Evolutionary conservation across 495 filamentous ascomycete genomes (phyloP).

Genomic region (Aspergillus olivimuriae): DNA sequence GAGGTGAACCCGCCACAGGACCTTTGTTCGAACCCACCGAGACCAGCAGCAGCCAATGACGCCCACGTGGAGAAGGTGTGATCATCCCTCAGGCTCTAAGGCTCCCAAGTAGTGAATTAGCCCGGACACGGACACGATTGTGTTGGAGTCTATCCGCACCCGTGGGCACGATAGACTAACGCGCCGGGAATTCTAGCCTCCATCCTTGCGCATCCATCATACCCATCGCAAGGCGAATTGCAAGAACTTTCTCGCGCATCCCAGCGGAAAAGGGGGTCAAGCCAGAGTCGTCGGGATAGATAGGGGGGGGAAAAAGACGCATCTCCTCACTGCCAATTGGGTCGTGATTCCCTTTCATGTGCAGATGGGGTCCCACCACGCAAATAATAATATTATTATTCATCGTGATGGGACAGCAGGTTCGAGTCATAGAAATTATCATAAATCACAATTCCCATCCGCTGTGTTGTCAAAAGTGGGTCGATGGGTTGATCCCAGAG

Average conservation of each 20-base stretch:
- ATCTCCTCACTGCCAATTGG: slow-evolving; percentile 1
- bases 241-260: too few species aligned
- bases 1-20: too few species aligned
- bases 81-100: slow-evolving; percentile 7
- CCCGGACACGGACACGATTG: slow-evolving; percentile 9
- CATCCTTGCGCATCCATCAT: too few species aligned
- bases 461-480: slow-evolving; percentile 14
- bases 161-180: not conserved
- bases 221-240: too few species aligned
- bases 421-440: not conserved
- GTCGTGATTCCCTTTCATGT: slow-evolving; percentile 15
- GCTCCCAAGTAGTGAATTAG: slow-evolving; percentile 16
- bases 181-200: too few species aligned
- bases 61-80: slow-evolving; percentile 15
- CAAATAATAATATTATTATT: slow-evolving; percentile 1
- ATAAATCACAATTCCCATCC: too few species aligned
- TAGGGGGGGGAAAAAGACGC: slow-evolving; percentile 3
- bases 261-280: slow-evolving; percentile 1
- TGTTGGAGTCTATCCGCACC: not conserved
- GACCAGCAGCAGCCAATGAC: not conserved
- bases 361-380: slow-evolving; percentile 6
- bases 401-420: not conserved
- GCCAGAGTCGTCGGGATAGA: not conserved
- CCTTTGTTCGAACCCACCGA: too few species aligned
- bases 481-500: not conserved